Evolutionary conservation across 2,329 filamentous ascomycete species (phyloP).

Genomic region (Trematosphaeria pertusa): DNA sequence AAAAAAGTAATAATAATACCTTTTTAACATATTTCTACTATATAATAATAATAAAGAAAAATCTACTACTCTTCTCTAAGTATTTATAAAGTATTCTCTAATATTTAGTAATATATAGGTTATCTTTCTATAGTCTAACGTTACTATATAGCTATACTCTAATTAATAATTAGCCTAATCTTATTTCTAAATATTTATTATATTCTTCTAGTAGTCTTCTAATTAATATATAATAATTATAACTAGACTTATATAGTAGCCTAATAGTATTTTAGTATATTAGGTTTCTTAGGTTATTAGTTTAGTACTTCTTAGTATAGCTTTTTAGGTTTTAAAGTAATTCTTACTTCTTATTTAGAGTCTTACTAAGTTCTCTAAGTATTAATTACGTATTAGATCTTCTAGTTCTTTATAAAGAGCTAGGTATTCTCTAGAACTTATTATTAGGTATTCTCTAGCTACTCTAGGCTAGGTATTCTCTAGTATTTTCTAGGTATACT

Average conservation of each 20-base stretch:
- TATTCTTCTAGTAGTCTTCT: neutral
- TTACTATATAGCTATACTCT: neutral
- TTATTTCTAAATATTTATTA: no score
- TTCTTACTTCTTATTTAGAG: neutral
- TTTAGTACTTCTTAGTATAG: no score
- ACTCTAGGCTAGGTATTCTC: neutral
- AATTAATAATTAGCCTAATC: no score
- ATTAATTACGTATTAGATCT: neutral
- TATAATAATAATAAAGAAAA: neutral
- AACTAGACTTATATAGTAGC: neutral
- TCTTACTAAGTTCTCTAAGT: neutral
- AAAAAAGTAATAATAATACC: no score
- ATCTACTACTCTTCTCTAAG: neutral
- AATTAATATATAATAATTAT: neutral
- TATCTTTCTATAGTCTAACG: neutral
- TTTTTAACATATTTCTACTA: neutral
- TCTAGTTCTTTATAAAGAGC: neutral
- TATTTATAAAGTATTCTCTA: neutral
- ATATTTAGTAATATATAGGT: neutral
- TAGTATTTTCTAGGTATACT: neutral
- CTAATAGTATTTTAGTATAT: neutral
- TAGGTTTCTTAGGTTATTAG: neutral
- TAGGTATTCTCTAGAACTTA: neutral
- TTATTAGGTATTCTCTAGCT: neutral
- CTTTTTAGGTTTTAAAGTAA: neutral